These are phyloP conservation scores for Lachancea sp. DNA, from an alignment of 805 yeast genomes.

Conservation along the genomic window DNA sequence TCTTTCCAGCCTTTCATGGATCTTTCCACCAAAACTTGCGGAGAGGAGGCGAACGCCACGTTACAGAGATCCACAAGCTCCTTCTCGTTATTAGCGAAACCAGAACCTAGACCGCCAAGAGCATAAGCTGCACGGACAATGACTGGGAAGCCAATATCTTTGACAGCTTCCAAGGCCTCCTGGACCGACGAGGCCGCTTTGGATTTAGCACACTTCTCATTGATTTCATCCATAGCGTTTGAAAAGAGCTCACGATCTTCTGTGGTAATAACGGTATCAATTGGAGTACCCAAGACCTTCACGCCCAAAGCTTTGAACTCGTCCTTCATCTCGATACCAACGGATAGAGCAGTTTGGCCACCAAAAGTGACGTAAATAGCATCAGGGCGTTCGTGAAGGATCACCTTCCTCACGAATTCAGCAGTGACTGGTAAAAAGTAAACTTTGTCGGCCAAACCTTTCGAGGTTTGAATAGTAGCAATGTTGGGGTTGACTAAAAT, in stretches of 20 bases:
- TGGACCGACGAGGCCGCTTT: slow-evolving; percentile 72
- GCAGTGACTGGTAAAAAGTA: slow-evolving; percentile 97
- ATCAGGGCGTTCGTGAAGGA: slow-evolving; percentile 91
- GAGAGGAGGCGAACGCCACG: slow-evolving; percentile 90
- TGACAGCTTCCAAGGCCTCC: slow-evolving; percentile 82
- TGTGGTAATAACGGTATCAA: slow-evolving; percentile 92
- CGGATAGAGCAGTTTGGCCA: slow-evolving; percentile 96
- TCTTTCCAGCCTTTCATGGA: slow-evolving; percentile 99
- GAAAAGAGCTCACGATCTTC: slow-evolving; percentile 98
- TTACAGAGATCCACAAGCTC: slow-evolving; percentile 80
- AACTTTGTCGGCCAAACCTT: slow-evolving; percentile 96
- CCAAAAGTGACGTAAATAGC: slow-evolving; percentile 96
- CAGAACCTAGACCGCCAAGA: slow-evolving; percentile 96
- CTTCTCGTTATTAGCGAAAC: slow-evolving; percentile 84
- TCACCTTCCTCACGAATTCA: slow-evolving; percentile 93
- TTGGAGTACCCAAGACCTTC: slow-evolving; percentile 92
- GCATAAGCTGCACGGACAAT: slow-evolving; percentile 97
- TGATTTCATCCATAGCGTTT: slow-evolving; percentile 87
- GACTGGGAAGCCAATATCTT: slow-evolving; percentile 86
- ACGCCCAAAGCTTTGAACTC: slow-evolving; percentile 87
- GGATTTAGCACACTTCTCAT: slow-evolving; percentile 92
- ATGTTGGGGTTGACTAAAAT: slow-evolving; percentile 94
- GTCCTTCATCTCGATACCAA: slow-evolving; percentile 92
- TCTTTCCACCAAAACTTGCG: slow-evolving; percentile 91
- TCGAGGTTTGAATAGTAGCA: slow-evolving; percentile 96